Evolutionary conservation across 2,329 filamentous ascomycete genomes (phyloP), one percentile per base, ranked within the genome.

Genomic region (Fusarium vanettenii): DNA sequence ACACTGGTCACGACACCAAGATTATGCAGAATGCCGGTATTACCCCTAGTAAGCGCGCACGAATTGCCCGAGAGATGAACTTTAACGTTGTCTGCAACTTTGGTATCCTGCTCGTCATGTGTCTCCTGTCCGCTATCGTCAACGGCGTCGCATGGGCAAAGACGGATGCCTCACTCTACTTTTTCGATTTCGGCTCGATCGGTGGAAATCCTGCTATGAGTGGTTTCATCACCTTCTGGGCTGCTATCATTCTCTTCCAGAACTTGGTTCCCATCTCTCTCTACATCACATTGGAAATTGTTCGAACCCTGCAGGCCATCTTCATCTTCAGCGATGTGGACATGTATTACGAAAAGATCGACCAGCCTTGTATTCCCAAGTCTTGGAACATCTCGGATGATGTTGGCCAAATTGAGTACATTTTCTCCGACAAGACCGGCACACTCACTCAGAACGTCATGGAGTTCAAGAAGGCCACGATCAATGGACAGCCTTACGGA

Each of bases 341-440:
- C 80, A 99, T 99, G 97, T 99, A 98, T 84, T 98, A 99, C 85
- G 97, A 97, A 66, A 92, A 91, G 79, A 91, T 98, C 75, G 95
- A 98, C 79, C 95, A 98, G 80, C 95, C 96, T 2, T 99, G 97
- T 81, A 95, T 97, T 13, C 97, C 97, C 6, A 98, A 98, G 81
- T 95, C 95, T 0, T 99, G 97, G 97, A 99, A 98, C 81, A 98
- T 99, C 60, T 98, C 96, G 1, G 97, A 99, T 80, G 97, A 99
- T 79, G 88, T 99, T 56, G 97, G 97, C 14, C 97, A 99, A 84
- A 98, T 99, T 72, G 97, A 98, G 84, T 99, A 98, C 86, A 98
- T 99, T 76, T 99, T 99, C 84, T 98, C 95, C 1, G 96, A 98
- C 86, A 98, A 98, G 87, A 98, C 96, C 0, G 96, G 96, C 29